phyloP scores from a whole-genome alignment of 352 stramenopile species.

The Bremia lactucae region DNA sequence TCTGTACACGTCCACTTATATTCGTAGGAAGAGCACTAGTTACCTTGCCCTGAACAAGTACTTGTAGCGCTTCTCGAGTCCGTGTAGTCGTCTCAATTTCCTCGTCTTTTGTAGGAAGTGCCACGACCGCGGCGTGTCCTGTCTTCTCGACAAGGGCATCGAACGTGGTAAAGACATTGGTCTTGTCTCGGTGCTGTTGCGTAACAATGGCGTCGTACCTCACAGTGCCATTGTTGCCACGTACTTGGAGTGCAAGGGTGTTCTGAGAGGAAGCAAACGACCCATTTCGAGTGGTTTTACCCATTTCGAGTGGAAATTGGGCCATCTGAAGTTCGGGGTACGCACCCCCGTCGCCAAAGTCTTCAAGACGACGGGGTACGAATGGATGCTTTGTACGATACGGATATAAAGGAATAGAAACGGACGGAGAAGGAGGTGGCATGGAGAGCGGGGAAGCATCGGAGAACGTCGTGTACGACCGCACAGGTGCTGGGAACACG shows the following conservation, averaged over 20 bases:
- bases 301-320: constrained; percentile 95
- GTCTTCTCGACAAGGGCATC: constrained; percentile 89
- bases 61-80: constrained; percentile 82
- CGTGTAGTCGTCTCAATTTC: constrained; percentile 57
- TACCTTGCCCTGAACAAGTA: constrained; percentile 87
- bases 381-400: constrained; percentile 45
- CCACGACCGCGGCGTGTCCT: constrained; percentile 43
- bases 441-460: constrained; percentile 26
- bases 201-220: constrained; percentile 96
- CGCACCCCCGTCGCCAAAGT: constrained; percentile 96
- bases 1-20: constrained; percentile 87
- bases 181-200: constrained; percentile 91
- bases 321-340: constrained; percentile 98
- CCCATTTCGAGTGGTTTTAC: constrained; percentile 69
- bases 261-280: too few relatives aligned
- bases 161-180: constrained; percentile 90
- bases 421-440: neutral
- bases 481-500: constrained; percentile 65
- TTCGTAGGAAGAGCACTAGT: constrained; percentile 66
- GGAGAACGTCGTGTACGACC: constrained; percentile 49
- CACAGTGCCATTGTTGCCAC: constrained; percentile 80
- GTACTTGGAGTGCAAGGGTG: constrained; percentile 88
- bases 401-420: constrained; percentile 39
- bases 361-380: constrained; percentile 47
- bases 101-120: constrained; percentile 43